Percentiles rank a stretch among this genome's conserved stretches.
Evolutionary conservation across 2,329 filamentous ascomycete genomes (phyloP).

Genomic region (Chrysoporthe deuterocubensis): DNA sequence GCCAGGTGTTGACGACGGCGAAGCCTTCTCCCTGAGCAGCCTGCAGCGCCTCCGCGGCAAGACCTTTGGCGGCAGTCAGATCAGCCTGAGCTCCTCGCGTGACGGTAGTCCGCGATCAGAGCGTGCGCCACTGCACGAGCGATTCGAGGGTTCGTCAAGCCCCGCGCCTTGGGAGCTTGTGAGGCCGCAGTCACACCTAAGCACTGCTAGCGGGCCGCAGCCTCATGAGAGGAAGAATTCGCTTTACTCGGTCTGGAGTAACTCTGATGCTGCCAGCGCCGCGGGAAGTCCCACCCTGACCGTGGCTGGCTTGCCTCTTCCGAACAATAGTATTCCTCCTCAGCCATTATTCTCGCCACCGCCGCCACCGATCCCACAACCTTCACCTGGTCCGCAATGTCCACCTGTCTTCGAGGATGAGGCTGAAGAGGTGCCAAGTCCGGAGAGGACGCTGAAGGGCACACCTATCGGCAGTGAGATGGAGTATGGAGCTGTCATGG

Average conservation of each 20-base stretch:
- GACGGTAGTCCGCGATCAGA: constrained; percentile 57
- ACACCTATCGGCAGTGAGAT: background rate
- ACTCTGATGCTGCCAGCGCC: constrained; percentile 51
- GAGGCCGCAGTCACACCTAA: constrained; percentile 31
- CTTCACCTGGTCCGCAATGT: constrained; percentile 36
- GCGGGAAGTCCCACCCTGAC: constrained; percentile 57
- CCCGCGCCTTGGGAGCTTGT: constrained; percentile 40
- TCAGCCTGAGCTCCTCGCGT: constrained; percentile 66
- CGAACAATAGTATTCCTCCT: constrained; percentile 25
- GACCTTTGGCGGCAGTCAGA: constrained; percentile 82
- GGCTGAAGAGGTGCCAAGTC: constrained; percentile 35
- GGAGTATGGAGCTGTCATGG: background rate
- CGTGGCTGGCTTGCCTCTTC: constrained; percentile 36
- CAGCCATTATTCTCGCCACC: constrained; percentile 34
- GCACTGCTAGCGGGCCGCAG: constrained; percentile 13
- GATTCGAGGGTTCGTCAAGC: constrained; percentile 51
- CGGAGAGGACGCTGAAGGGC: constrained; percentile 35
- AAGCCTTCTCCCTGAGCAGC: constrained; percentile 71
- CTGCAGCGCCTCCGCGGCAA: constrained; percentile 73
- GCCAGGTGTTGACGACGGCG: constrained; percentile 66
- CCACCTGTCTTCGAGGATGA: constrained; percentile 48
- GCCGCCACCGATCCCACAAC: constrained; percentile 32
- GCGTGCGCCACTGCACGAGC: constrained; percentile 41
- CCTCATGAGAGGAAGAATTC: constrained; percentile 54
- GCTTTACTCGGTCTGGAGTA: constrained; percentile 51